Base-by-base conservation (phyloP, 208 protist species). In the Wallacemonas sp. region DNA sequence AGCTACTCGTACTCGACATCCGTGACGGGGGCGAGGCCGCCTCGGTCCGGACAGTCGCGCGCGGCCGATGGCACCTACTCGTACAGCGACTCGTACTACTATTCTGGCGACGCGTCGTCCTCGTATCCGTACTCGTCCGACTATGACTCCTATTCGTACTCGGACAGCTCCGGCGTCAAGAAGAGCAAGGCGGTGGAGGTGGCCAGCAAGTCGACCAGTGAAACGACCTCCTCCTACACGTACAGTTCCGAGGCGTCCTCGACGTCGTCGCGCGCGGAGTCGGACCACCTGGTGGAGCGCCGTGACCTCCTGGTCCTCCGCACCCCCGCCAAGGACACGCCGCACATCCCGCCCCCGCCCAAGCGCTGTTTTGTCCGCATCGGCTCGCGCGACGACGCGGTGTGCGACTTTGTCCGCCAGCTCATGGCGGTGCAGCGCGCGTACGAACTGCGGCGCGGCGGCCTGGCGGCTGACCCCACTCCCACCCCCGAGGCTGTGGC, bases 231-330 rank as follows among this genome's bases (percentile, higher is more conserved):
- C 31, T 81, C 57, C 61, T 57, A 52, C 32, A 49, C 29, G 18
- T 55, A 57, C 41, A 61, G 38, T 25, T 65, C 49, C 3, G 59
- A 54, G 22, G 52, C 42, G 55, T 57, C 63, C 18, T 64, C 57
- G 0, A 74, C 67, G 5, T 79, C 77, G 11, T 79, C 77, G 36
- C 76, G 62, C 1, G 8, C 50, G 1, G 32, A 11, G 11, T 23
- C 18, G n/a, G 42, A 49, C 41, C n/a, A 22, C 33, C n/a, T 36
- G 32, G 41, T 59, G 12, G 69, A 49, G 55, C 69, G 26, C 14
- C 77, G 86, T 42, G 77, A 87, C n/a, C 44, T 79, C 3, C 25
- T 92, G 25, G 59, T 83, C 12, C 73, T 92, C 16, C 62, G 67
- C 8, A 77, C 78, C 3, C 75, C 77, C 0, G 14, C 67, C 3